Evolutionary conservation across 1,284 basidiomycete species (phyloP).

Genomic region (Gomphus sp.): DNA sequence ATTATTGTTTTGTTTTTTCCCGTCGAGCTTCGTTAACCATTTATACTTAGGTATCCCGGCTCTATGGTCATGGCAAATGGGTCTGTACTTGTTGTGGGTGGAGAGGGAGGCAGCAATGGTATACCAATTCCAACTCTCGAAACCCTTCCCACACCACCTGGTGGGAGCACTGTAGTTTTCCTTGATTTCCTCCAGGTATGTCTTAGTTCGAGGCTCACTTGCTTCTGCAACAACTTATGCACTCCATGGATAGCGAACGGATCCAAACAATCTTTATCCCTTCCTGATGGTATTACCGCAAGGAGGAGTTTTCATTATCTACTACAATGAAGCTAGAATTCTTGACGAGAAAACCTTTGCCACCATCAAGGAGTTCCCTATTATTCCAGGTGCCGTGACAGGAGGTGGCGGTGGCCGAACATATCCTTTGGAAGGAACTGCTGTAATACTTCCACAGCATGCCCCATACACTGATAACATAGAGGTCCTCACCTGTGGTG

Average conservation of each 20-base stretch:
- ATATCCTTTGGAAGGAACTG: constrained; percentile 15
- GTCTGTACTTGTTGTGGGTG: constrained; percentile 61
- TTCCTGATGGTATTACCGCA: constrained; percentile 65
- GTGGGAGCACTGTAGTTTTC: constrained; percentile 30
- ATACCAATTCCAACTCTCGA: constrained; percentile 56
- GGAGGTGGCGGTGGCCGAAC: constrained; percentile 28
- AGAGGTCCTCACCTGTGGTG: constrained; percentile 13
- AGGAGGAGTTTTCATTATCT: constrained; percentile 55
- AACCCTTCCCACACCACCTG: constrained; percentile 37
- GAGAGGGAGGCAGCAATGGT: constrained; percentile 63
- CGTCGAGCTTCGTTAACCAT: background rate
- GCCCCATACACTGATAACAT: constrained; percentile 41
- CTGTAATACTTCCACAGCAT: constrained; percentile 27
- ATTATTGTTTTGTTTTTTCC: background rate
- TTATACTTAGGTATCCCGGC: constrained; percentile 41
- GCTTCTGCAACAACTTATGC: constrained; percentile 3
- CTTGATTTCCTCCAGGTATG: constrained; percentile 32
- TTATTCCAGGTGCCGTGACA: constrained; percentile 37
- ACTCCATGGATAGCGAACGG: constrained; percentile 34
- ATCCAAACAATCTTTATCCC: constrained; percentile 70
- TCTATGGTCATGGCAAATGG: constrained; percentile 59
- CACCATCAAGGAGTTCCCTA: constrained; percentile 30
- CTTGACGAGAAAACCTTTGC: constrained; percentile 54
- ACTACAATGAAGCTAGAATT: constrained; percentile 74
- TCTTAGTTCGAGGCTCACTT: background rate